A percentile compares a stretch with the other conserved stretches of the same genome.
phyloP scores from a whole-genome alignment of 2,329 filamentous ascomycete species.

The Blastomyces silverae region DNA sequence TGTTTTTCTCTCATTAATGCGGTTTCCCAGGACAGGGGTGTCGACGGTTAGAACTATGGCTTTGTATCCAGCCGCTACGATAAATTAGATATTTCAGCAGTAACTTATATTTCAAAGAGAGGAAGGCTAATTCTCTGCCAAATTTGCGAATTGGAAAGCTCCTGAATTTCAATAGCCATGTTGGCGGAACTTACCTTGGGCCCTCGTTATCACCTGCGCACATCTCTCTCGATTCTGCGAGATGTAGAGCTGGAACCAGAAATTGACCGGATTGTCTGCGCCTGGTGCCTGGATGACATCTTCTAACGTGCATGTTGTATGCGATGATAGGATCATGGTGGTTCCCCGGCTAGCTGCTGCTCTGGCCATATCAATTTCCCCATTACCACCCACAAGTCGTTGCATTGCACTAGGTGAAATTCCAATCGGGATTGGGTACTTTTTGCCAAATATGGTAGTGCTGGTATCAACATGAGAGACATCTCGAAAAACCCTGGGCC shows the following conservation, averaged over 20 bases:
- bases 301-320: constrained; percentile 57
- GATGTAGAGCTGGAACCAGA: constrained; percentile 11
- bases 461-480: constrained; percentile 35
- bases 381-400: constrained; percentile 57
- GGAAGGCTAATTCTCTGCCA: not conserved
- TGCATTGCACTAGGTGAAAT: constrained; percentile 66
- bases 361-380: constrained; percentile 55
- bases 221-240: constrained; percentile 42
- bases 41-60: constrained; percentile 66
- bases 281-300: constrained; percentile 42
- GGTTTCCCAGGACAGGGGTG: constrained; percentile 61
- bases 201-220: constrained; percentile 54
- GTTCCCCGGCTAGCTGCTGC: constrained; percentile 54
- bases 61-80: constrained; percentile 52
- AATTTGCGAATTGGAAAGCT: not conserved
- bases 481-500: constrained; percentile 7
- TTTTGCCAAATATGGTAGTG: constrained; percentile 47
- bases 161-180: not conserved
- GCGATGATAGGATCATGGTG: constrained; percentile 61
- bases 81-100: constrained; percentile 41
- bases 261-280: constrained; percentile 1
- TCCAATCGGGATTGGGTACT: constrained; percentile 48
- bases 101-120: not conserved
- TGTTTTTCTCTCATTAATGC: constrained; percentile 28
- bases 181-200: constrained; percentile 60